Percentiles rank a stretch among this genome's conserved stretches.
These are phyloP conservation scores for Nitzschia sp. DNA, from an alignment of 108 stramenopile genomes.

Conservation along the genomic window DNA sequence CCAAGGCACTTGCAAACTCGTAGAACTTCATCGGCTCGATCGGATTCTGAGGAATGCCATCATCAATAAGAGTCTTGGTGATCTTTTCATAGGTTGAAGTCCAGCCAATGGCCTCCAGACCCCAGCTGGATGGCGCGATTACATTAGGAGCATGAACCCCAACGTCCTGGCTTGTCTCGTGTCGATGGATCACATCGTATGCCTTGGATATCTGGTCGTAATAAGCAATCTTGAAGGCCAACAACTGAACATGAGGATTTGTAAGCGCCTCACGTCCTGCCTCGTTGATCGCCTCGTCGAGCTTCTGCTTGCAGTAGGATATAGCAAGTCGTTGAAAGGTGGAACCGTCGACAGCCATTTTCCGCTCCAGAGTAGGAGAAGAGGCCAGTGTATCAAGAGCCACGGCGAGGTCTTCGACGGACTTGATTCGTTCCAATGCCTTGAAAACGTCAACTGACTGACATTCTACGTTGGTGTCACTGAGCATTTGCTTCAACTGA, in stretches of 20 bases:
- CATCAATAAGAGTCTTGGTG: constrained; percentile 22
- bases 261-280: constrained; percentile 22
- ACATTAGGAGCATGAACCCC: constrained; percentile 9
- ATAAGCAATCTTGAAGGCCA: constrained; percentile 62
- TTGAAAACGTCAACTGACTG: constrained; percentile 51
- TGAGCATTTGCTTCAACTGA: constrained; percentile 68
- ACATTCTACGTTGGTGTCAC: constrained; percentile 60
- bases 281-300: constrained; percentile 47
- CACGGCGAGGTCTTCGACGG: constrained; percentile 61
- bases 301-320: constrained; percentile 54
- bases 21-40: constrained; percentile 26
- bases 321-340: constrained; percentile 65
- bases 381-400: constrained; percentile 67
- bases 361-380: constrained; percentile 57
- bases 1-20: constrained; percentile 33
- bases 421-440: constrained; percentile 62
- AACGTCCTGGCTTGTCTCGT: constrained; percentile 38
- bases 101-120: constrained; percentile 43
- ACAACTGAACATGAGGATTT: constrained; percentile 44
- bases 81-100: constrained; percentile 34
- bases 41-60: constrained; percentile 4
- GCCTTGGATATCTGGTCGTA: constrained; percentile 54
- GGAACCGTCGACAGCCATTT: constrained; percentile 66
- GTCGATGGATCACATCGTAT: constrained; percentile 64
- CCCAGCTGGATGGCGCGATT: constrained; percentile 26